phyloP scores from a whole-genome alignment of 23 red algal genomes.

The Gracilaria domingensis region DNA sequence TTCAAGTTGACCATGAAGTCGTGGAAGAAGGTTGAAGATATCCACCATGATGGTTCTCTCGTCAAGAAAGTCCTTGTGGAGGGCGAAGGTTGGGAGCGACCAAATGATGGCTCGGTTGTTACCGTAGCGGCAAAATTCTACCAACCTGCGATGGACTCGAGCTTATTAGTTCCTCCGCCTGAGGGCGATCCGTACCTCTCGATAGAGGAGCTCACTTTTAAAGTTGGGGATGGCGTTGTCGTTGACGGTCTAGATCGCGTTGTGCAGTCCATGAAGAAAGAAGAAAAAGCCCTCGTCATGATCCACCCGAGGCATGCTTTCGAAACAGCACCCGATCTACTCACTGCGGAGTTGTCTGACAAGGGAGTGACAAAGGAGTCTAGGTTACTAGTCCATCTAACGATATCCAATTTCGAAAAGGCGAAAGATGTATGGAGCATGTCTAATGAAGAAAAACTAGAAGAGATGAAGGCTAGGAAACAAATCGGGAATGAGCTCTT shows the following conservation, averaged over 20 bases:
- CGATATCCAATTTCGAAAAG: constrained; percentile 80
- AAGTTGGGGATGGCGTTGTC: constrained; percentile 62
- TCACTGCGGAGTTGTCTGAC: constrained; percentile 21
- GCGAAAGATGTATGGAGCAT: constrained; percentile 90
- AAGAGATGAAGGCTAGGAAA: constrained; percentile 76
- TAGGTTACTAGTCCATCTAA: constrained; percentile 53
- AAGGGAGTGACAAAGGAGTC: constrained; percentile 42
- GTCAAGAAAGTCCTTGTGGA: constrained; percentile 87
- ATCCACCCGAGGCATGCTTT: constrained; percentile 65
- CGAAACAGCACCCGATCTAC: constrained; percentile 44
- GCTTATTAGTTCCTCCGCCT: constrained; percentile 55
- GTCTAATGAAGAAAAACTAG: constrained; percentile 88
- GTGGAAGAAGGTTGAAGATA: constrained; percentile 80
- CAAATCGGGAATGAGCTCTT: constrained; percentile 87
- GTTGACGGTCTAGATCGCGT: constrained; percentile 85
- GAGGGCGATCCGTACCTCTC: constrained; percentile 26
- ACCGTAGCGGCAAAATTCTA: constrained; percentile 43
- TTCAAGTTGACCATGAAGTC: constrained; percentile 75
- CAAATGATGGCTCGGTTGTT: constrained; percentile 79
- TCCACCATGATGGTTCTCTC: constrained; percentile 79
- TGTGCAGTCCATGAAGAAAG: constrained; percentile 86
- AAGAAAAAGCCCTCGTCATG: constrained; percentile 77
- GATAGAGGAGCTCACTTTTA: constrained; percentile 57
- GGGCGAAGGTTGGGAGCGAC: constrained; percentile 96
- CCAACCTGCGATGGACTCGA: constrained; percentile 34